These are phyloP conservation scores for Diaporthe australafricana DNA, from an alignment of 2,329 filamentous ascomycete genomes.

Conservation along the genomic window DNA sequence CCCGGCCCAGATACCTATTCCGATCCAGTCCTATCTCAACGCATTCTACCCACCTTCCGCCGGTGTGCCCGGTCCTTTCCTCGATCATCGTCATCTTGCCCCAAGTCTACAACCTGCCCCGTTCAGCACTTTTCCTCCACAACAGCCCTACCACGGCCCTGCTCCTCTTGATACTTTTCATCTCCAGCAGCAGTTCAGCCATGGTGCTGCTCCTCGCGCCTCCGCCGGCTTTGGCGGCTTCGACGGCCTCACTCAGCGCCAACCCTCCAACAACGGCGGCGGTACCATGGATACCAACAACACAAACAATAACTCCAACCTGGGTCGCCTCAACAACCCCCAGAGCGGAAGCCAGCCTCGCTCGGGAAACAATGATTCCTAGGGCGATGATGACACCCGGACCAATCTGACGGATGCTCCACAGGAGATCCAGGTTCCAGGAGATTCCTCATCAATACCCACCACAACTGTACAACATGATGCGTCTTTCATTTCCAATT, in stretches of 20 bases:
- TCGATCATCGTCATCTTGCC: too few species aligned
- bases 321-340: neutral
- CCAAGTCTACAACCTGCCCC: neutral
- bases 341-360: conserved; percentile 5
- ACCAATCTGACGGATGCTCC: conserved; percentile 5
- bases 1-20: too few species aligned
- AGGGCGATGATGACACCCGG: conserved; percentile 11
- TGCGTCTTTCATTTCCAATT: neutral
- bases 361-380: neutral
- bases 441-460: neutral
- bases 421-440: neutral
- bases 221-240: too few species aligned
- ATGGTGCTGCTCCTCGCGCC: accelerated
- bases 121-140: neutral
- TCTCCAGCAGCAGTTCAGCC: neutral
- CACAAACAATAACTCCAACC: neutral
- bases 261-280: neutral
- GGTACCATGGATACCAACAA: neutral
- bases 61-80: too few species aligned
- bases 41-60: neutral
- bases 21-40: too few species aligned
- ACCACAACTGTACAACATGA: neutral
- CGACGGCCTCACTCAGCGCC: neutral
- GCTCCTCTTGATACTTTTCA: too few species aligned
- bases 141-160: too few species aligned